phyloP scores from a whole-genome alignment of 75 land plant species.

The Selaginella moellendorffii region DNA sequence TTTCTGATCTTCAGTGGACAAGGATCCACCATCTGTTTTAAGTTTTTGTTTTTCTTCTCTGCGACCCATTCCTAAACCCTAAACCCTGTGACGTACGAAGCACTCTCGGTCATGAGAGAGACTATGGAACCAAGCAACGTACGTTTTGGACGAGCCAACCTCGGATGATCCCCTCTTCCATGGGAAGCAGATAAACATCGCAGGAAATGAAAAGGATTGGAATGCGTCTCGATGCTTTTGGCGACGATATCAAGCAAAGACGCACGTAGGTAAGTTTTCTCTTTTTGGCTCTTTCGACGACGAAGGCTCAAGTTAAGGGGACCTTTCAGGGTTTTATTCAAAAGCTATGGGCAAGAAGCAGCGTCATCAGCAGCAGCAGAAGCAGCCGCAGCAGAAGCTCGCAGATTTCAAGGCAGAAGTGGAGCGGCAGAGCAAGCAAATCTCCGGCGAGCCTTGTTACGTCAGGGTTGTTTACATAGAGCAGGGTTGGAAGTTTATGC shows the following conservation, averaged over 20 bases:
- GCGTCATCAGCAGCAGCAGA: too few species aligned
- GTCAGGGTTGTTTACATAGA: too few species aligned
- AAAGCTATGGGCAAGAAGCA: too few species aligned
- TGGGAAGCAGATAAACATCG: conserved; percentile 16
- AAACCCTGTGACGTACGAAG: conserved; percentile 96
- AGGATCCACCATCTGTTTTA: conserved; percentile 88
- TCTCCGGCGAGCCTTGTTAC: too few species aligned
- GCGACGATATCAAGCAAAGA: conserved; percentile 27
- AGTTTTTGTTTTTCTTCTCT: conserved; percentile 43
- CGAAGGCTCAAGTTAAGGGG: too few species aligned
- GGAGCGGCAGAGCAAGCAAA: too few species aligned
- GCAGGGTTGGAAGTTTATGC: too few species aligned
- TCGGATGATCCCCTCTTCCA: conserved; percentile 32
- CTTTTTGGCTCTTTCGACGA: too few species aligned
- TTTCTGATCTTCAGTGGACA: conserved; percentile 95
- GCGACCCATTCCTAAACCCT: conserved; percentile 89
- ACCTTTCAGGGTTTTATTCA: too few species aligned
- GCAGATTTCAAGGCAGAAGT: too few species aligned
- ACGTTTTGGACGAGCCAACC: conserved; percentile 19
- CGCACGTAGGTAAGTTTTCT: too few species aligned
- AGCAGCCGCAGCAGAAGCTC: too few species aligned
- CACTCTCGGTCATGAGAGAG: conserved; percentile 83
- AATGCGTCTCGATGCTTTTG: neutral
- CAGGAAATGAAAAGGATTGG: neutral
- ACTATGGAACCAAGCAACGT: conserved; percentile 24